A percentile compares a stretch with the other conserved stretches of the same genome.
These are phyloP conservation scores for Acephala macrosclerotiorum DNA, from an alignment of 2,329 filamentous ascomycete species.

Conservation along the genomic window DNA sequence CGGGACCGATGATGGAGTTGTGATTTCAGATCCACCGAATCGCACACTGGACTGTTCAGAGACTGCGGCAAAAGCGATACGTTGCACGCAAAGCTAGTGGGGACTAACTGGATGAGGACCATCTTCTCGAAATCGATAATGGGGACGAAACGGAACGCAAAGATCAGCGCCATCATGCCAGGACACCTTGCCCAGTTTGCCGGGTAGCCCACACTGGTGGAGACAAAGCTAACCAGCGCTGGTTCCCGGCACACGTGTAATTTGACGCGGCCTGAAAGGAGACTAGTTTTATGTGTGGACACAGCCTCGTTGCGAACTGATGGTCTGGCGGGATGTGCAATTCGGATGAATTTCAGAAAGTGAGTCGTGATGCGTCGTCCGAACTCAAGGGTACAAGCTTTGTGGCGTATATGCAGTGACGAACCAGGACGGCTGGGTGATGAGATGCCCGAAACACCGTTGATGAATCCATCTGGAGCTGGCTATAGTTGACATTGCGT, in stretches of 20 bases:
- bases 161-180: neutral
- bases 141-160: neutral
- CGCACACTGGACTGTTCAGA: no score
- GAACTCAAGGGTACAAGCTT: conserved; percentile 1
- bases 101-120: no score
- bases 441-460: no score
- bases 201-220: neutral
- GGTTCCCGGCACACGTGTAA: conserved; percentile 5
- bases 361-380: neutral
- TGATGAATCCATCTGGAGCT: no score
- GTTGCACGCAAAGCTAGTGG: no score
- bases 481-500: no score
- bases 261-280: conserved; percentile 8
- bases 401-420: neutral
- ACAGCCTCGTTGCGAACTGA: neutral
- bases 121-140: neutral
- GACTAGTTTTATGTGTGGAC: neutral
- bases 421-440: neutral
- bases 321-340: neutral
- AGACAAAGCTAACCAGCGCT: conserved; percentile 4
- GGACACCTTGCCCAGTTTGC: neutral
- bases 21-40: neutral
- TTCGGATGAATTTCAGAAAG: neutral
- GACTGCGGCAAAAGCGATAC: no score
- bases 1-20: neutral